Percentiles rank a stretch among this genome's conserved stretches.
Conservation (phyloP, 768 basidiomycete species). For the Rickenella mellea region DNA sequence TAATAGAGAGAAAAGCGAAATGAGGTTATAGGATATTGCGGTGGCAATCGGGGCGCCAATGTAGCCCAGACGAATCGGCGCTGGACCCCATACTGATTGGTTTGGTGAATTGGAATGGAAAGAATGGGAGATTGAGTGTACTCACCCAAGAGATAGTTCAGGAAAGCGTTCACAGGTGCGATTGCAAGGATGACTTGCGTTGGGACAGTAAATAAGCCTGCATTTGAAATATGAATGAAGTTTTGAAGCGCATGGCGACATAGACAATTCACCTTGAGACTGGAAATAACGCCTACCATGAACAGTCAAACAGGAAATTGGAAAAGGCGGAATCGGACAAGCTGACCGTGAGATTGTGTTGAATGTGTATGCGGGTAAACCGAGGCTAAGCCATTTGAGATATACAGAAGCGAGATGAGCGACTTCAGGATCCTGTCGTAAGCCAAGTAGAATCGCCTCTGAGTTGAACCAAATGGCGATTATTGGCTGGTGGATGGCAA, state of each 20-base stretch:
- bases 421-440: constrained; percentile 79
- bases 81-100: constrained; percentile 7
- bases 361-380: constrained; percentile 67
- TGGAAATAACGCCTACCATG: constrained; percentile 68
- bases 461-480: constrained; percentile 73
- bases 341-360: constrained; percentile 45
- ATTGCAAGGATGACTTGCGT: constrained; percentile 75
- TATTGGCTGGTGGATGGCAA: constrained; percentile 33
- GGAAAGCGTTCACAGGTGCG: constrained; percentile 75
- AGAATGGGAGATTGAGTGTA: not conserved
- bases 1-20: constrained; percentile 47
- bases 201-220: constrained; percentile 75
- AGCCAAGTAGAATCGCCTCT: constrained; percentile 63
- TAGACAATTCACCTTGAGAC: constrained; percentile 49
- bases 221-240: not conserved
- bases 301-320: not conserved
- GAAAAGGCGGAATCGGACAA: constrained; percentile 1
- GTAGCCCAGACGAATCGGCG: constrained; percentile 50
- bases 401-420: constrained; percentile 70
- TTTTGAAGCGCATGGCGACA: not conserved
- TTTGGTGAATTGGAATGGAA: not conserved
- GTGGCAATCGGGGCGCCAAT: constrained; percentile 90
- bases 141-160: constrained; percentile 81
- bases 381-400: constrained; percentile 65
- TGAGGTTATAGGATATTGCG: constrained; percentile 82